Percentiles rank a stretch among this genome's conserved stretches.
Evolutionary conservation across 495 filamentous ascomycete genomes (phyloP).

Genomic region (Neurospora sublineolata): DNA sequence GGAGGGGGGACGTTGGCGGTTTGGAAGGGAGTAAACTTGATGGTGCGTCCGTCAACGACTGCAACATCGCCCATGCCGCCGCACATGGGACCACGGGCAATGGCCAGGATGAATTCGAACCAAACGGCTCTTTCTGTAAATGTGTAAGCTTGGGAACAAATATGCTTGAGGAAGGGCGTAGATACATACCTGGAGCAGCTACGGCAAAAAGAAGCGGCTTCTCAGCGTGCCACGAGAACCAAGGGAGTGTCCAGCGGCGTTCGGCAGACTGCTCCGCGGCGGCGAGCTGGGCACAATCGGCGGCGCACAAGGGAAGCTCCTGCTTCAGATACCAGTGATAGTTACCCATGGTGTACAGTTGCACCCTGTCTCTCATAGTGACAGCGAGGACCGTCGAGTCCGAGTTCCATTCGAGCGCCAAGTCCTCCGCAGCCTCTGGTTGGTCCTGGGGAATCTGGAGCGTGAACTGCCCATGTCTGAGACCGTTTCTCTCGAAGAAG

Average conservation of each 20-base stretch:
- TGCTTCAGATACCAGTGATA: conserved; percentile 99
- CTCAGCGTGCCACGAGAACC: conserved; percentile 69
- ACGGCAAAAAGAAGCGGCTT: conserved; percentile 55
- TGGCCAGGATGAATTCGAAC: conserved; percentile 57
- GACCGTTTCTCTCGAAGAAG: conserved; percentile 93
- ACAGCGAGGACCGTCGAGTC: conserved; percentile 89
- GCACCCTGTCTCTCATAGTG: conserved; percentile 57
- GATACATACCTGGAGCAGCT: conserved; percentile 29
- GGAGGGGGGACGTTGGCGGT: conserved; percentile 82
- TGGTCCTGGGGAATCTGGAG: conserved; percentile 51
- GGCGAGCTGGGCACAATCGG: conserved; percentile 15
- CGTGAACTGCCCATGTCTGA: conserved; percentile 85
- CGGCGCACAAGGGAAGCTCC: conserved; percentile 46
- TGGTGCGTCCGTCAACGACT: conserved; percentile 71
- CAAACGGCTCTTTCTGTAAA: conserved; percentile 40
- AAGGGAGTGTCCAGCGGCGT: not conserved
- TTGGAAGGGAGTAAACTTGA: conserved; percentile 80
- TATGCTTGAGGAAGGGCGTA: not conserved
- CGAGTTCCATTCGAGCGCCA: conserved; percentile 71
- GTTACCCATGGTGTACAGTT: conserved; percentile 95
- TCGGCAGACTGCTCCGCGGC: not conserved
- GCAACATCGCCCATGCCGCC: conserved; percentile 54
- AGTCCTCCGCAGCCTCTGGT: conserved; percentile 41
- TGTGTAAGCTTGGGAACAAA: conserved; percentile 11
- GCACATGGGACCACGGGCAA: conserved; percentile 53